Base-by-base conservation (phyloP, 2,329 filamentous ascomycete species). In the Ophiostoma quercus region DNA sequence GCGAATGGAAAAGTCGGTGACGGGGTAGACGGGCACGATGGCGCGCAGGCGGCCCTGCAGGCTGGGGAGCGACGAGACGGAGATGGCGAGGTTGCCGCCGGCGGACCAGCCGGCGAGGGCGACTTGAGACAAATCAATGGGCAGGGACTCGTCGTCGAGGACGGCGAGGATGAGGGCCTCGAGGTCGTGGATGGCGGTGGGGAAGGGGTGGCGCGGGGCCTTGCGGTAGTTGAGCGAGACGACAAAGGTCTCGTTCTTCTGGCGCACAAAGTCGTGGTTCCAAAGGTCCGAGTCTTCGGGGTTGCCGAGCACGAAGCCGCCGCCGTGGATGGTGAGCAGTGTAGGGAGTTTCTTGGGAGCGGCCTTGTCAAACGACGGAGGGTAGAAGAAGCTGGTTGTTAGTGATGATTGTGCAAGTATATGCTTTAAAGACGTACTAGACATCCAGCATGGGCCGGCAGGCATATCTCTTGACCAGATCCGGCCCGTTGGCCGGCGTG, bases 311-410 rank as follows among this genome's bases (percentile, higher is more conserved):
- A 78, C 77, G 74, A 83, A 84, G 54, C 83, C 83, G 71, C 84
- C 83, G 69, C 84, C 84, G 73, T 87, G 84, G 73, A 85, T 79
- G 69, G 82, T 80, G 63, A 87, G 77, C 65, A 85, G 78, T 1
- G 81, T 77, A 1, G 84, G 82, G 9, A 81, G 76, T 7, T 75
- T 75, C 22, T 67, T 16, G 1, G 66, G 57, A 8, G 75, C 43
- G 12, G 69, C 66, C 63, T 74, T 73, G 73, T 80, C 76, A 72
- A 80, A 77, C 47, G 72, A 73, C 1, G 74, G 73, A 0, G 82
- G 82, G 63, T 79, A 78, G 76, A 82, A 84, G 69, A 84, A 62
- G 57, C 57, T 62, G 25, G 25, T 9, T 47, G 57, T 60, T 32
- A 60, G 11, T 9, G 8, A 11, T 39, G 16, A 34, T 22, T 1